phyloP scores from a whole-genome alignment of 345 rosid species.

The Eucalyptus caleyi region DNA sequence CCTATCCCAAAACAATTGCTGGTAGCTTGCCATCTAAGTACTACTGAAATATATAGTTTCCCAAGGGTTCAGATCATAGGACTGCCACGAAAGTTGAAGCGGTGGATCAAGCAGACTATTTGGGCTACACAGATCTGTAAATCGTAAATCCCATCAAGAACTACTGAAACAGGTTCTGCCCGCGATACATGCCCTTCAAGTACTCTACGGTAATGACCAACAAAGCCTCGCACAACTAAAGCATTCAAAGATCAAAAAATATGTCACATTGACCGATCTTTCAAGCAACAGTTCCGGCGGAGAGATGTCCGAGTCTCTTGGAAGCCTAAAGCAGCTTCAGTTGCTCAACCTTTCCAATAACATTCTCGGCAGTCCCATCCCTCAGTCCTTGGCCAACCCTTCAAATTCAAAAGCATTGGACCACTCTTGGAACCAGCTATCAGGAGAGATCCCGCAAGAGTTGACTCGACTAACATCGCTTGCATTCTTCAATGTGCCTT shows the following conservation, averaged over 20 bases:
- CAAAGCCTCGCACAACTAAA: background rate
- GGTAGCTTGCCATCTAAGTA: background rate
- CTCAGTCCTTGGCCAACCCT: too few species aligned
- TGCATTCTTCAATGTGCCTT: background rate
- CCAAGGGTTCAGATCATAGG: too few species aligned
- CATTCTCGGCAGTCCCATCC: background rate
- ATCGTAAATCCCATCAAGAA: background rate
- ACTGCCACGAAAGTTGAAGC: background rate
- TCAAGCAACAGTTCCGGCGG: background rate
- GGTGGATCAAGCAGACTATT: background rate
- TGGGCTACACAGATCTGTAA: background rate
- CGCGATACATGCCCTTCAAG: background rate
- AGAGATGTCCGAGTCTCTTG: background rate
- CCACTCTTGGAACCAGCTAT: background rate
- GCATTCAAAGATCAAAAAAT: background rate
- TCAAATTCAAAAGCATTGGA: background rate
- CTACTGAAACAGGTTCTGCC: background rate
- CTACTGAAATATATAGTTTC: background rate
- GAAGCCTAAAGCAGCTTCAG: background rate
- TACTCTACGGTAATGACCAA: background rate
- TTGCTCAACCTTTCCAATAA: background rate
- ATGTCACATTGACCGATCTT: background rate
- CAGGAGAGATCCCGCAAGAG: background rate
- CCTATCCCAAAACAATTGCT: background rate
- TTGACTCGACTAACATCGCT: background rate